phyloP scores from a whole-genome alignment of 2,329 filamentous ascomycete species.

The Fusarium chuoi region DNA sequence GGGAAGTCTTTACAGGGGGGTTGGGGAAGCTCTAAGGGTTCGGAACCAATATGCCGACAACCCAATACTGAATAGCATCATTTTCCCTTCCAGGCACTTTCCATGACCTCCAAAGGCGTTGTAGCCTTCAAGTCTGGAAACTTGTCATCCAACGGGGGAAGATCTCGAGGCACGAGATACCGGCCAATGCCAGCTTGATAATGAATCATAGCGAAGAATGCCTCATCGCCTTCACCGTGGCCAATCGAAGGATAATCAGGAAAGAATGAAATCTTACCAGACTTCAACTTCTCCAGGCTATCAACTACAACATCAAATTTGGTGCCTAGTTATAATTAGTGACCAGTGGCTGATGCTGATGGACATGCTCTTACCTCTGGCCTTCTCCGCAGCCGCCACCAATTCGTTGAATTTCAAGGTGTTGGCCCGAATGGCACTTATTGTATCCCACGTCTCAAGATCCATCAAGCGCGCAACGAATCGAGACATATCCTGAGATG shows the following conservation, averaged over 20 bases:
- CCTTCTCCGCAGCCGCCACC: conserved; percentile 16
- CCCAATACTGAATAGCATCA: neutral
- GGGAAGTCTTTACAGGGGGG: fast-evolving
- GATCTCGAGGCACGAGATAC: conserved; percentile 10
- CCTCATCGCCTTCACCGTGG: conserved; percentile 17
- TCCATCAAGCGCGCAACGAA: conserved; percentile 36
- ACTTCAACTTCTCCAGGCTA: conserved; percentile 37
- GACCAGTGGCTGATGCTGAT: fast-evolving
- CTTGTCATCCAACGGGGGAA: conserved; percentile 4
- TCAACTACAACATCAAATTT: conserved; percentile 28
- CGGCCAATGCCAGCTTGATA: conserved; percentile 26
- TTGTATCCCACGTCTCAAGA: conserved; percentile 4
- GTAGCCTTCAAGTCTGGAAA: conserved; percentile 28
- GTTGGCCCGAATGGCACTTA: conserved; percentile 22
- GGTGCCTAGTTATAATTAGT: neutral
- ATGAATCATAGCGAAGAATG: conserved; percentile 36
- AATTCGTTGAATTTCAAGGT: conserved; percentile 28
- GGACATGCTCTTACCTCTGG: neutral
- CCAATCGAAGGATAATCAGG: conserved; percentile 35
- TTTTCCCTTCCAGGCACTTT: conserved; percentile 21
- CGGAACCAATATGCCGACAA: too few relatives aligned
- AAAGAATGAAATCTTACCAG: conserved; percentile 39
- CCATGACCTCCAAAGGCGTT: conserved; percentile 32
- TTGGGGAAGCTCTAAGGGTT: too few relatives aligned
- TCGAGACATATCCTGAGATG: conserved; percentile 32